These are phyloP conservation scores for Zhuliangozyma blackwelliae DNA, from an alignment of 1,139 yeast species.

Conservation along the genomic window DNA sequence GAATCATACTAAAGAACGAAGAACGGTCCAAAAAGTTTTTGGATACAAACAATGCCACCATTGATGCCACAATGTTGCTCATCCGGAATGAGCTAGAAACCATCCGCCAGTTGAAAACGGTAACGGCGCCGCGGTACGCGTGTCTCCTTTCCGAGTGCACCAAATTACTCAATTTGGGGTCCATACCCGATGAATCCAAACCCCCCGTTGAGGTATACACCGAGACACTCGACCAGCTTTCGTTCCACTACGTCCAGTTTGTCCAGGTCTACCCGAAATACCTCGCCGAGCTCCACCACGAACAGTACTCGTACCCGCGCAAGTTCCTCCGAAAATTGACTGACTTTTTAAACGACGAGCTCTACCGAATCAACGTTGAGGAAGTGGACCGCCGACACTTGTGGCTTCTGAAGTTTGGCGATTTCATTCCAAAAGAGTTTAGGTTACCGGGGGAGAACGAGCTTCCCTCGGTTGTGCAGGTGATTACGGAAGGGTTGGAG, in stretches of 20 bases:
- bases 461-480: conserved; percentile 39
- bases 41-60: conserved; percentile 12
- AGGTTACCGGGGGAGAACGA: conserved; percentile 36
- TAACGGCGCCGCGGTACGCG: conserved; percentile 22
- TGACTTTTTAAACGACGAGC: conserved; percentile 31
- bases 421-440: conserved; percentile 40
- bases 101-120: conserved; percentile 22
- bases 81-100: conserved; percentile 15
- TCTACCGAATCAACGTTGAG: conserved; percentile 29
- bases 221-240: conserved; percentile 26
- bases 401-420: conserved; percentile 41
- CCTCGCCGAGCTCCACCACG: conserved; percentile 37
- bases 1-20: conserved; percentile 35
- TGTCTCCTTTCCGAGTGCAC: conserved; percentile 17
- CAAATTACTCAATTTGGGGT: conserved; percentile 12
- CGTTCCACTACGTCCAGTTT: conserved; percentile 36
- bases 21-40: conserved; percentile 26
- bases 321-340: conserved; percentile 29
- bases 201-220: conserved; percentile 21
- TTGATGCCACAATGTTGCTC: conserved; percentile 15
- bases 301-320: conserved; percentile 37
- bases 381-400: conserved; percentile 32
- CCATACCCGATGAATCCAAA: conserved; percentile 11
- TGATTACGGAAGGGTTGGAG: conserved; percentile 42
- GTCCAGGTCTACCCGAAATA: conserved; percentile 33